Evolutionary conservation across 192 early-diverging fungal species (phyloP).

Genomic region (Linnemannia hyalina): DNA sequence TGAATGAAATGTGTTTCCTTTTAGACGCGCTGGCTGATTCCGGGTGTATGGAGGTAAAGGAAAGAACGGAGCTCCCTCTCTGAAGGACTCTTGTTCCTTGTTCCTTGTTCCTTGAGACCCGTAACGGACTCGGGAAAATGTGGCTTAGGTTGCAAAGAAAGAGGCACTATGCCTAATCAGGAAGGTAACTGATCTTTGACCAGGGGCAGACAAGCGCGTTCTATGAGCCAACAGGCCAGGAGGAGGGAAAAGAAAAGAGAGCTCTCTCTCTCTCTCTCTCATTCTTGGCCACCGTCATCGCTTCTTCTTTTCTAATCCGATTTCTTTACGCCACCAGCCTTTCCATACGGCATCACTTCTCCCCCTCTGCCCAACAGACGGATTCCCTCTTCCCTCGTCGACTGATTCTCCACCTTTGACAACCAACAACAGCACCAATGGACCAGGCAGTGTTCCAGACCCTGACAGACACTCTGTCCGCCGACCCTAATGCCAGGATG

Average conservation of each 20-base stretch:
- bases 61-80: no score
- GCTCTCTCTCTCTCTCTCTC: background rate
- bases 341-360: background rate
- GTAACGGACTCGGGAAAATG: background rate
- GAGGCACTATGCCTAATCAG: background rate
- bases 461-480: conserved; percentile 73
- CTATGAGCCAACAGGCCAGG: no score
- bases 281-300: no score
- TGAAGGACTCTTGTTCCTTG: background rate
- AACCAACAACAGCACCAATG: conserved; percentile 60
- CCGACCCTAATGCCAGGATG: conserved; percentile 69
- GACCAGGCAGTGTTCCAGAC: conserved; percentile 78
- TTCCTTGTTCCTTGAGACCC: background rate
- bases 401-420: background rate
- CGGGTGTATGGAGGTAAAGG: background rate
- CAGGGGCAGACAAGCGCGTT: no score
- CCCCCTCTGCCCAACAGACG: background rate
- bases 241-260: no score
- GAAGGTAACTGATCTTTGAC: background rate
- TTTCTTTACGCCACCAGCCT: background rate
- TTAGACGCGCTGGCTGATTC: background rate
- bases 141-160: background rate
- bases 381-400: background rate
- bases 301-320: no score
- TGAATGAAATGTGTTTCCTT: no score